A percentile compares a stretch with the other conserved stretches of the same genome.
Conservation (phyloP, 2,329 filamentous ascomycete genomes). For the Berkeleyomyces rouxiae region DNA sequence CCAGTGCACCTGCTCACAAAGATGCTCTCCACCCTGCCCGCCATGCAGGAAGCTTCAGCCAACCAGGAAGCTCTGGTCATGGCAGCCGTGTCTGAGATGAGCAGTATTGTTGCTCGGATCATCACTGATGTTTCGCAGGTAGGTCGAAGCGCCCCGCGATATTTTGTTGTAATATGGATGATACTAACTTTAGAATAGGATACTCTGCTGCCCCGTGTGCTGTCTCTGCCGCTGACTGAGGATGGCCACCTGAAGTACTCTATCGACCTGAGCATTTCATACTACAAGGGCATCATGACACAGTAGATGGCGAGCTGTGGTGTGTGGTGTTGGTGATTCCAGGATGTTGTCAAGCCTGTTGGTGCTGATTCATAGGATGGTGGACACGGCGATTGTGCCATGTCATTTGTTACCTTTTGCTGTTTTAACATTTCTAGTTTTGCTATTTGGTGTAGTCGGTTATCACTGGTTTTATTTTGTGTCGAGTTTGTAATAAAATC, state of each 20-base stretch:
- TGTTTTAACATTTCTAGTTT: not conserved
- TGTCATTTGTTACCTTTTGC: not conserved
- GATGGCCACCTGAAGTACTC: slow-evolving; percentile 57
- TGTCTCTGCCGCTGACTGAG: slow-evolving; percentile 51
- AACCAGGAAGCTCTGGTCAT: slow-evolving; percentile 34
- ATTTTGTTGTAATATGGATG: slow-evolving; percentile 19
- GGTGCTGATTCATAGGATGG: no score
- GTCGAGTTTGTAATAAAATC: not conserved
- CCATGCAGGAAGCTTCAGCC: slow-evolving; percentile 30
- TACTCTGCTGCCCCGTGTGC: slow-evolving; percentile 26
- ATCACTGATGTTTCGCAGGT: slow-evolving; percentile 37
- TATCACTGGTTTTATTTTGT: not conserved
- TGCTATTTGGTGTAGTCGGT: not conserved
- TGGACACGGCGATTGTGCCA: not conserved
- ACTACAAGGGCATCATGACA: slow-evolving; percentile 49
- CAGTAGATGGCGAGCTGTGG: slow-evolving; percentile 12
- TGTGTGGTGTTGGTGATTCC: not conserved
- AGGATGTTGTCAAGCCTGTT: no score
- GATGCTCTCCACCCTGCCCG: slow-evolving; percentile 38
- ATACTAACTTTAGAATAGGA: slow-evolving; percentile 1
- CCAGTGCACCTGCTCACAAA: slow-evolving; percentile 35
- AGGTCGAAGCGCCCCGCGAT: slow-evolving; percentile 32
- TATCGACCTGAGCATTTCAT: slow-evolving; percentile 49
- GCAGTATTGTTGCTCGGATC: slow-evolving; percentile 51
- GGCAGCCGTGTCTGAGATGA: slow-evolving; percentile 72